These are phyloP conservation scores for Phaeodactylum tricornutum DNA, from an alignment of 108 stramenopile species.

Conservation along the genomic window DNA sequence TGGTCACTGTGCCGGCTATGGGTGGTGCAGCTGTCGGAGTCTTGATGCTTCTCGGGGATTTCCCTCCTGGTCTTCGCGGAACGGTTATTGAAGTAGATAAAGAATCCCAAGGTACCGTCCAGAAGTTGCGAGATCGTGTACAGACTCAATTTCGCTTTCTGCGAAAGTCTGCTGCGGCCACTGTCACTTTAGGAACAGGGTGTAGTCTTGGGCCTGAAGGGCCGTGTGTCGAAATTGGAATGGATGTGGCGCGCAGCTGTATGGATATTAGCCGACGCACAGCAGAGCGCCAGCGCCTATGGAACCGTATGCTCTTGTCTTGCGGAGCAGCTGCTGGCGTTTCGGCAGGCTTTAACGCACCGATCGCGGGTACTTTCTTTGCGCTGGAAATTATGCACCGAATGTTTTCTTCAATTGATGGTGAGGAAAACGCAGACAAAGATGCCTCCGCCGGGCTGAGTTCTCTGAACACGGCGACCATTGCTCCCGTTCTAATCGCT, in stretches of 20 bases:
- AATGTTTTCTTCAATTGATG: conserved; percentile 20
- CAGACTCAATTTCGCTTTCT: conserved; percentile 27
- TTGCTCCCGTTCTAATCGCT: conserved; percentile 61
- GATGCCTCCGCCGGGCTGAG: not conserved
- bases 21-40: conserved; percentile 53
- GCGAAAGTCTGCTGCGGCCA: conserved; percentile 67
- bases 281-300: too few species aligned
- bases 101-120: conserved; percentile 6
- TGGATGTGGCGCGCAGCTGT: conserved; percentile 35
- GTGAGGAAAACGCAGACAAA: conserved; percentile 1
- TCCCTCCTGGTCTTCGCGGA: conserved; percentile 58
- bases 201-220: conserved; percentile 87
- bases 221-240: conserved; percentile 78
- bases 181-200: conserved; percentile 81
- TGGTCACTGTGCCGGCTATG: conserved; percentile 38
- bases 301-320: conserved; percentile 48
- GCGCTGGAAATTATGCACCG: conserved; percentile 79
- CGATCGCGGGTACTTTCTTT: conserved; percentile 89
- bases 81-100: conserved; percentile 58
- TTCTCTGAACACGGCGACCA: conserved; percentile 33
- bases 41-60: conserved; percentile 31
- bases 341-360: conserved; percentile 89
- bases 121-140: conserved; percentile 7
- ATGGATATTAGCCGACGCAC: too few species aligned
- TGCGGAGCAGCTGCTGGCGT: conserved; percentile 91